Base-by-base conservation (phyloP, 2,329 filamentous ascomycete genomes). In the Thelonectria rubi region DNA sequence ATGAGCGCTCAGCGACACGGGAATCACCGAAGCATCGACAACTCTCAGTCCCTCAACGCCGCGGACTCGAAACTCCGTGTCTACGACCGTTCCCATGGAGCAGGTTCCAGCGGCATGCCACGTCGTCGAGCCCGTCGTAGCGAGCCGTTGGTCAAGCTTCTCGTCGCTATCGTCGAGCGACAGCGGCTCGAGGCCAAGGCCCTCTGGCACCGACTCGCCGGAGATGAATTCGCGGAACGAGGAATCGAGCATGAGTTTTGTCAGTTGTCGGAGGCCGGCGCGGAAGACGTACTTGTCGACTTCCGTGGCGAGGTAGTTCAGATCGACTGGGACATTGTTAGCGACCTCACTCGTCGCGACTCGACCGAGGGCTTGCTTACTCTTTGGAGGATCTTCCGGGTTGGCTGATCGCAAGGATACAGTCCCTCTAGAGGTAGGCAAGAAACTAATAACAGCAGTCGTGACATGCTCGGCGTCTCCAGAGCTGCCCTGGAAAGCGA, bases 1-100 rank as follows among this genome's bases (percentile, higher is more conserved):
- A 55, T 77, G 73, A 8, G 68, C 73, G 24, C 69, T 70, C 14
- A 77, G 60, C 4, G 69, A 65, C 11, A 75, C 57, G 8, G 75
- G 75, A 26, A 77, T 60, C 4, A 77, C 66, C 3, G 74, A 76
- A 9, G 75, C 74, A 63, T 78, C 76, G 10, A 77, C 73, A 5
- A 77, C 69, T 3, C 75, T 58, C 2, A 78, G 67, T 5, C 68
- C 65, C 46, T 70, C 55, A 3, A 71, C 62, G 1, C 84, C 84
- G 14, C 79, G 74, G 1, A 88, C 86, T 5, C 80, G 77, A 70
- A 88, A 86, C 56, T 82, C 77, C 0, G 76, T 78, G 69, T 88
- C 84, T n/a, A 88, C 73, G 0, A 87, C 84, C 3, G 77, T 77
- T 2, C 86, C 86, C 68, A 88, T 88, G 0, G 83, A 77, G 53